These are phyloP conservation scores for Chenopodium album DNA, from an alignment of 148 eudicot genomes.

Conservation along the genomic window DNA sequence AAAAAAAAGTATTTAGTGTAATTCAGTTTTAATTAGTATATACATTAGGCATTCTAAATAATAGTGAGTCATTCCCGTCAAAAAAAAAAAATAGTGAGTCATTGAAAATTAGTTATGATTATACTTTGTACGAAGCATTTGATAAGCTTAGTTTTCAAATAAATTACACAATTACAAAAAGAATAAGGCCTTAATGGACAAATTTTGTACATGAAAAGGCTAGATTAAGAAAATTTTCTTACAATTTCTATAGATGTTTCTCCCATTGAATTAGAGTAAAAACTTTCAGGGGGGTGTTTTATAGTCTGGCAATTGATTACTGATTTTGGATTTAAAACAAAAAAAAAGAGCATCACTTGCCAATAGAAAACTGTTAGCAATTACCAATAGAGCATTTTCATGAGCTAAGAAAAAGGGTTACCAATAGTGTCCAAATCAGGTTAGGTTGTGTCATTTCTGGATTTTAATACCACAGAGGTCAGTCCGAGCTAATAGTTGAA, in stretches of 20 bases:
- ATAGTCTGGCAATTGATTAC: not conserved
- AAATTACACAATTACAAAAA: not conserved
- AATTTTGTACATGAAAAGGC: not conserved
- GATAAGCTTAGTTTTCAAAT: no score
- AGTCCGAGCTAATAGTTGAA: not conserved
- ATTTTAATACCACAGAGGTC: not conserved
- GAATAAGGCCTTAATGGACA: not conserved
- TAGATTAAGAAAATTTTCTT: not conserved
- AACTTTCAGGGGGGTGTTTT: not conserved
- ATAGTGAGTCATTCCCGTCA: no score
- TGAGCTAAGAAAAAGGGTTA: not conserved
- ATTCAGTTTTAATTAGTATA: no score
- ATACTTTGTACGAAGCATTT: no score
- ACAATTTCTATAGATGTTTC: not conserved
- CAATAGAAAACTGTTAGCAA: not conserved
- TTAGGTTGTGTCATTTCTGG: not conserved
- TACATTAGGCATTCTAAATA: no score
- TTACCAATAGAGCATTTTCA: not conserved
- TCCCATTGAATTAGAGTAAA: not conserved
- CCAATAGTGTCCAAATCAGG: not conserved
- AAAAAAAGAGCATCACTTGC: no score
- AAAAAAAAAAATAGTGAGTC: no score
- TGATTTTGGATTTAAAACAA: not conserved
- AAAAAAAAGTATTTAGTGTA: no score
- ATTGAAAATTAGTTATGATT: no score